phyloP scores from a whole-genome alignment of 306 rosid species.

The Lupinus albus region DNA sequence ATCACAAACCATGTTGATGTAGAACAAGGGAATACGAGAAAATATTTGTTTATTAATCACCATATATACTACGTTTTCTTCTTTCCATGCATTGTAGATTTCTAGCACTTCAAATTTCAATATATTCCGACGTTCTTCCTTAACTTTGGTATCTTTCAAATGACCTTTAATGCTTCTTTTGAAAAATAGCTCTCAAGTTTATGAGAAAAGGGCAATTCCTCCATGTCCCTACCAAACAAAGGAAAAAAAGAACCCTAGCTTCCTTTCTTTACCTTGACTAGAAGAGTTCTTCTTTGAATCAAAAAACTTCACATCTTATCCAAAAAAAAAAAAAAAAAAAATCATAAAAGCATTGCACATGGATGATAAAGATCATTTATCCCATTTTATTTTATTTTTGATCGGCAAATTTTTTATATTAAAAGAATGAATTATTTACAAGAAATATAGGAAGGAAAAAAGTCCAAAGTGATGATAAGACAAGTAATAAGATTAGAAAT shows the following conservation, averaged over 20 bases:
- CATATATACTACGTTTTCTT: constrained; percentile 33
- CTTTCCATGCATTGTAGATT: constrained; percentile 24
- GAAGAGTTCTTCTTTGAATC: constrained; percentile 50
- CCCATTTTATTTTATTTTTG: too few relatives aligned
- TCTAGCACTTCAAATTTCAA: constrained; percentile 45
- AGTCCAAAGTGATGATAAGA: too few relatives aligned
- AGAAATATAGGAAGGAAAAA: too few relatives aligned
- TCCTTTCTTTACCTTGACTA: constrained; percentile 61
- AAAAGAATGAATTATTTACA: too few relatives aligned
- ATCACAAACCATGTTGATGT: constrained; percentile 1
- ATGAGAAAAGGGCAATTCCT: constrained; percentile 36
- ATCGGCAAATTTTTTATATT: too few relatives aligned
- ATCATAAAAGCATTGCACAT: constrained; percentile 44
- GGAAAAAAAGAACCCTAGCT: constrained; percentile 42
- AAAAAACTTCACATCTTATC: constrained; percentile 38
- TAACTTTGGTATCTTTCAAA: constrained; percentile 44
- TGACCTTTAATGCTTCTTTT: constrained; percentile 48
- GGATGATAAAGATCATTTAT: too few relatives aligned
- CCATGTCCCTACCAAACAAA: constrained; percentile 43
- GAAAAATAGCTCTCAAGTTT: constrained; percentile 43
- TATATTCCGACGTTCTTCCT: constrained; percentile 51
- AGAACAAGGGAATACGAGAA: neutral
- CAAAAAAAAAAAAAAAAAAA: neutral
- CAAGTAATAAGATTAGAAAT: too few relatives aligned
- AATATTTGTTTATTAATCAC: neutral